Evolutionary conservation across 2,329 filamentous ascomycete genomes (phyloP), one percentile per base, ranked within the genome.

Genomic region (Ceratocystis ficicola): DNA sequence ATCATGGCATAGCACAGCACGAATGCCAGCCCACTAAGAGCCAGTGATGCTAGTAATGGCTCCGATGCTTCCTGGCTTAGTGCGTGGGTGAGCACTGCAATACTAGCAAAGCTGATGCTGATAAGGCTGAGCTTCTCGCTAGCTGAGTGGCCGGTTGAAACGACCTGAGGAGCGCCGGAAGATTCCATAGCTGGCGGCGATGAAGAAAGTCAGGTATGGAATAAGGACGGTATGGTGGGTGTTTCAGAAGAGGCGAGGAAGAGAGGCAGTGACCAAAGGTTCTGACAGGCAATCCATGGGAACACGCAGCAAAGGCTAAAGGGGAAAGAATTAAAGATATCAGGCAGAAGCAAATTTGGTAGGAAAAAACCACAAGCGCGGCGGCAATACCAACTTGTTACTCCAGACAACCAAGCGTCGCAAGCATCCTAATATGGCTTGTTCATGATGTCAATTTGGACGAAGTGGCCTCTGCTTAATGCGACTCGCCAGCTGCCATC

Each of bases 11-110:
- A 97, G 68, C 86, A 86, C 61, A 87, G 84, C 3, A 86, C 81
- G 74, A 96, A 99, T 44, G 89, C 91, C 70, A 96, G 80, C 25
- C 87, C 84, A 72, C 90, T 94, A 71, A 97, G 87, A 17, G 92
- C 90, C 66, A 96, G 79, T 0, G 90, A 96, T 8, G 91, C 93
- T 70, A 95, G 81, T 71, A 99, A 82, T 46, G 94, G 93, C 71
- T 94, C 90, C 3, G 44, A 52, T 70, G 91, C 92, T 75, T 96
- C 88, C 70, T 85, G 89, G 68, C 86, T 28, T 73, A 96, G 87
- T 48, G 90, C 90, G 74, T 93, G 93, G 69, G 82, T 79, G 69
- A 97, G 82, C 70, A 96, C 80, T 67, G 84, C 85, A 70, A 89
- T 74, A 72, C 88, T 90, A 66, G 84, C 85, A 70, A 84, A 80